Evolutionary conservation across 345 rosid genomes (phyloP), one percentile per base, ranked within the genome.

Genomic region (Bretschneidera sinensis): DNA sequence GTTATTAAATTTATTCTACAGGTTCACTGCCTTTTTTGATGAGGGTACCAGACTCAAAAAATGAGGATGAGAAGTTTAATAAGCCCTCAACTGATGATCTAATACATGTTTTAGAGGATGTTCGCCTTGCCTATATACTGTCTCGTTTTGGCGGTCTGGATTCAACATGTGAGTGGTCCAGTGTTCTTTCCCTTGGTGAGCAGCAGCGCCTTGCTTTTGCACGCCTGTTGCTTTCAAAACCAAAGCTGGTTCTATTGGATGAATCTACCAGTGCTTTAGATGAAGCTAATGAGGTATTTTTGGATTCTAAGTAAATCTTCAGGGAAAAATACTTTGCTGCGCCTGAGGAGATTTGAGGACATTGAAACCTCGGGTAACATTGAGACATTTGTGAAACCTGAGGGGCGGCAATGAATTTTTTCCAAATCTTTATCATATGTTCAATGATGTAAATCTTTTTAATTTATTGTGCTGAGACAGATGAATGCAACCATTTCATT

Each of bases 141-240:
- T 68, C 91, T 55, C 98, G 97, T 51, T 81, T 85, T 59, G 68
- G 72, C 57, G 77, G 89, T 63, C 76, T 92, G 47, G 98, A 92
- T 71, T 70, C 84, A 10, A 59, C 71, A 31, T 63, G 66, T 16
- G 98, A 92, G 77, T 92, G 98, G 98, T 85, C 97, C 49, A 87
- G 97, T 75, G 91, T 92, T 70, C 94, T 92, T 55, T 92, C 98
- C 72, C 89, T 87, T 24, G 98, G 98, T 2, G 98, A 89, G 80
- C 97, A 89, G 80, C 98, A 89, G 74, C 96, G 96, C 55, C 90
- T 87, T 25, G 96, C 97, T 51, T 84, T 92, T 79, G 94, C 96
- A 14, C 87, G 98, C 9, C 71, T 92, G 54, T 68, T 92, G 77
- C 85, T 92, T 63, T 76, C 87, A 60, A 84, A 81, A 71, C 98